phyloP scores from a whole-genome alignment of 139 green algal genomes.

The Auxenochlorella protothecoides region DNA sequence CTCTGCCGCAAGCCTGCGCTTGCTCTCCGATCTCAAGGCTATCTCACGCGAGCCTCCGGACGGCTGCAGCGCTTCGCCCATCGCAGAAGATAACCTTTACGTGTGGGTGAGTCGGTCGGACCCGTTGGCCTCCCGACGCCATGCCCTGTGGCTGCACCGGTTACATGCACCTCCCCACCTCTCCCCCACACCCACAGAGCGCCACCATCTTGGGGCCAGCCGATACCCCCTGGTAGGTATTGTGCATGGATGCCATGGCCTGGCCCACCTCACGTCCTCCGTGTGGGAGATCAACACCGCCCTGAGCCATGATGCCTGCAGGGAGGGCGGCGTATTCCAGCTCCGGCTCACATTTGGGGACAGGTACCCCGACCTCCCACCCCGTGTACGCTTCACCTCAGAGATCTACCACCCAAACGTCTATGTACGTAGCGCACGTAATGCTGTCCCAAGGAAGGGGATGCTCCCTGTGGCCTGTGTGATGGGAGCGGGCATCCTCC shows the following conservation, averaged over 20 bases:
- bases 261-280: no score
- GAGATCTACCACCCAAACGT: slow-evolving; percentile 81
- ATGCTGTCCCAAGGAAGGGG: not conserved
- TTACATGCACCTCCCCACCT: not conserved
- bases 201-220: slow-evolving; percentile 12
- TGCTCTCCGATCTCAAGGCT: not conserved
- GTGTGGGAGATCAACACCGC: no score
- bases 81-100: slow-evolving; percentile 45
- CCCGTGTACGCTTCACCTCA: slow-evolving; percentile 74
- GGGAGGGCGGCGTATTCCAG: slow-evolving; percentile 70
- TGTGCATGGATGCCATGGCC: not conserved
- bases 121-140: not conserved
- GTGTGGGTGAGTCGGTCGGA: slow-evolving; percentile 7
- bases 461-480: no score
- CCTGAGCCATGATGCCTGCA: slow-evolving; percentile 3
- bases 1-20: not conserved
- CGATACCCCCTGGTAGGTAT: slow-evolving; percentile 21
- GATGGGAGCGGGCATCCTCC: not conserved
- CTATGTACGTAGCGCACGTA: not conserved
- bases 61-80: slow-evolving; percentile 48
- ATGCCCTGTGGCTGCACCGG: not conserved
- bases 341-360: slow-evolving; percentile 79
- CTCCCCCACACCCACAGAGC: not conserved
- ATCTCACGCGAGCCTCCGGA: slow-evolving; percentile 51
- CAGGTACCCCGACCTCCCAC: slow-evolving; percentile 63